Evolutionary conservation across 1,284 basidiomycete species (phyloP).

Genomic region (Fistulinella cinereoalba): DNA sequence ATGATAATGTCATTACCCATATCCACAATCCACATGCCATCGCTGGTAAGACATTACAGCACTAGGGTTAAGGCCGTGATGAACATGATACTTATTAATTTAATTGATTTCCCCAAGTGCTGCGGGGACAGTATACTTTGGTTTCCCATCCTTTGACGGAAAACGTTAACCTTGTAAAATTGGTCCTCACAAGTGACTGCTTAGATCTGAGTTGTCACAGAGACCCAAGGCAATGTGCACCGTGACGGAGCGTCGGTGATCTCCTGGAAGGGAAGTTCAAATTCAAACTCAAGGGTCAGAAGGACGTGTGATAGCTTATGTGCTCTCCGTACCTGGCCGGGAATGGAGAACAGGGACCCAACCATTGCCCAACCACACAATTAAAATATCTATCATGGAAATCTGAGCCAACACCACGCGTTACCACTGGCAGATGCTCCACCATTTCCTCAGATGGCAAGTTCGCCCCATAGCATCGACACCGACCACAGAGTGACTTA

Average conservation of each 20-base stretch:
- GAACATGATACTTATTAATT: no score
- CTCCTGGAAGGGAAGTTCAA: no score
- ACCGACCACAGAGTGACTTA: conserved; percentile 8
- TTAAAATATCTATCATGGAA: neutral
- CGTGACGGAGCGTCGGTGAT: no score
- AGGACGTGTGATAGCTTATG: conserved; percentile 13
- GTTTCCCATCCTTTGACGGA: neutral
- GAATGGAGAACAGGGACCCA: neutral
- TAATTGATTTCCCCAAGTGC: neutral
- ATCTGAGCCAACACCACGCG: neutral
- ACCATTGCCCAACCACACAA: no score
- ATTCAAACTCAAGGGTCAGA: conserved; percentile 12
- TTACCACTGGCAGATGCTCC: neutral
- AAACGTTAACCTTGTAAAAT: conserved; percentile 2
- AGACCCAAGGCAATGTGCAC: no score
- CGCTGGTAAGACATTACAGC: no score
- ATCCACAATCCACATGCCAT: no score
- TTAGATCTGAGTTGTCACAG: no score
- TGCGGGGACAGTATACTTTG: conserved; percentile 3
- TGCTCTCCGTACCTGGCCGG: neutral
- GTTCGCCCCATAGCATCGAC: conserved; percentile 9
- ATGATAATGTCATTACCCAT: no score
- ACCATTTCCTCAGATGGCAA: conserved; percentile 11
- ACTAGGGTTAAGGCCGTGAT: no score
- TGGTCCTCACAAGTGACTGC: no score